Percentiles rank a stretch among this genome's conserved stretches.
These are phyloP conservation scores for Astragalus glycyphyllos DNA, from an alignment of 306 rosid species.

Conservation along the genomic window DNA sequence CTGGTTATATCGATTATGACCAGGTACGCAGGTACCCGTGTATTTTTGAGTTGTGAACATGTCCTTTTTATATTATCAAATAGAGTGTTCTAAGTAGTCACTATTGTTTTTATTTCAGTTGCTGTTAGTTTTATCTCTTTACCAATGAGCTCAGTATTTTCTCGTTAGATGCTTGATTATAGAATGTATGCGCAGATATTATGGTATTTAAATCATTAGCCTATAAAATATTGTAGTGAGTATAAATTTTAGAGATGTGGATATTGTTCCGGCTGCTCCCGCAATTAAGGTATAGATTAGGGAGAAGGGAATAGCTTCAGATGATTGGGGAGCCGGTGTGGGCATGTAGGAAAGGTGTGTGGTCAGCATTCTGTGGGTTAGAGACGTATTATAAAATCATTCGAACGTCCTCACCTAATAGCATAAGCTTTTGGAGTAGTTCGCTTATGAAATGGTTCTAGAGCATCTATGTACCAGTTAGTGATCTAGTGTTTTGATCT, in stretches of 20 bases:
- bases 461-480: background rate
- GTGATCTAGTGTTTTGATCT: background rate
- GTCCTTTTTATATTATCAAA: slow-evolving; percentile 24
- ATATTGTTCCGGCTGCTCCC: background rate
- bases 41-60: slow-evolving; percentile 37
- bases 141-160: background rate
- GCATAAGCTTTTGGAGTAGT: background rate
- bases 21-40: slow-evolving; percentile 85
- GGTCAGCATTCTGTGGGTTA: slow-evolving; percentile 7
- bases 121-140: slow-evolving; percentile 22
- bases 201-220: slow-evolving; percentile 22
- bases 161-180: no score
- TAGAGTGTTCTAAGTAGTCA: slow-evolving; percentile 29
- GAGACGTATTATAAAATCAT: background rate
- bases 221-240: slow-evolving; percentile 17
- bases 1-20: slow-evolving; percentile 94
- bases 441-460: background rate
- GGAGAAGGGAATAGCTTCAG: slow-evolving; percentile 13
- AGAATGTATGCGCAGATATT: slow-evolving; percentile 25
- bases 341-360: slow-evolving; percentile 10
- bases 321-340: background rate
- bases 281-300: background rate
- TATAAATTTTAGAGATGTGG: slow-evolving; percentile 28
- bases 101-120: slow-evolving; percentile 36
- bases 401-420: no score